Evolutionary conservation across 345 rosid species (phyloP).

Genomic region (Lenwebbia sp.): DNA sequence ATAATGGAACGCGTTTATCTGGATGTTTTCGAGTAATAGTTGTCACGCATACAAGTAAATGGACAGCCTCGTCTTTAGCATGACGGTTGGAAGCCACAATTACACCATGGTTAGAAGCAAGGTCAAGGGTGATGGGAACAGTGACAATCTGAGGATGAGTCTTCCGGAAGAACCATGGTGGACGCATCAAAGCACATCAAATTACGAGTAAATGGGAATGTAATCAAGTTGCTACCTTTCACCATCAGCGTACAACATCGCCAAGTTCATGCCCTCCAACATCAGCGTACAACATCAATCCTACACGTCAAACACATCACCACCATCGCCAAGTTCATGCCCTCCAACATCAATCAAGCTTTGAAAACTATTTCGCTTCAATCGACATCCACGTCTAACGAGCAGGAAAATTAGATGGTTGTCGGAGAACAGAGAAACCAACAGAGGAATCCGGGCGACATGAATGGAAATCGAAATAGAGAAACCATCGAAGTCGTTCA

Average conservation of each 20-base stretch:
- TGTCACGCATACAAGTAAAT: background rate
- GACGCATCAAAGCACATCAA: too few relatives aligned
- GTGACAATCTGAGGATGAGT: too few relatives aligned
- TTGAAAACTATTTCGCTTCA: background rate
- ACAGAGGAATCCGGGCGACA: background rate
- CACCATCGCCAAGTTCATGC: background rate
- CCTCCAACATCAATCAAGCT: background rate
- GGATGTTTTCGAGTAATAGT: background rate
- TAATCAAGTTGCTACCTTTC: too few relatives aligned
- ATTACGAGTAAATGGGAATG: too few relatives aligned
- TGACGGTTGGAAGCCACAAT: too few relatives aligned
- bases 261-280: background rate
- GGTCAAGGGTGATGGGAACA: too few relatives aligned
- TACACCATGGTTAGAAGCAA: too few relatives aligned
- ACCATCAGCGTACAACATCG: too few relatives aligned
- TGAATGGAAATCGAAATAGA: background rate
- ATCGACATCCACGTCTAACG: background rate
- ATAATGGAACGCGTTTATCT: background rate
- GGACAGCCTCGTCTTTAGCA: too few relatives aligned
- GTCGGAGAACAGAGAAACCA: background rate
- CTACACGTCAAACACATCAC: background rate
- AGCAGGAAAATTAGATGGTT: background rate
- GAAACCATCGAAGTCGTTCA: background rate
- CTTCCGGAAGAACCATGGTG: too few relatives aligned
- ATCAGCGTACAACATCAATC: background rate